These are phyloP conservation scores for Mikania micrantha DNA, from an alignment of 129 eudicot genomes.

Conservation along the genomic window DNA sequence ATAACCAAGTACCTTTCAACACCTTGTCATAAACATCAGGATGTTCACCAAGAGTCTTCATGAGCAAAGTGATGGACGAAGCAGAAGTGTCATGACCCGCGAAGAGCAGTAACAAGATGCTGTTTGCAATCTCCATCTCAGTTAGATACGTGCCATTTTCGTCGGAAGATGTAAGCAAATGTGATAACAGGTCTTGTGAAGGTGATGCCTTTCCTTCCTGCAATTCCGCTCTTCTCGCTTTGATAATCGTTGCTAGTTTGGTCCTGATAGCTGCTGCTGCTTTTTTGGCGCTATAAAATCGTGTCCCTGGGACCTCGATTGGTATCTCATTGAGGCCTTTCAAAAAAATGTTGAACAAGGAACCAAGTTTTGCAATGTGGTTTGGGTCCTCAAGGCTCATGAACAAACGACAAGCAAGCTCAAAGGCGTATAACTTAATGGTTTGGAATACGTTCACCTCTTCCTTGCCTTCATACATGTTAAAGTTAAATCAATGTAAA, in stretches of 20 bases:
- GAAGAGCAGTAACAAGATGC: conserved; percentile 3
- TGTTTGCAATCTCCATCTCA: conserved; percentile 10
- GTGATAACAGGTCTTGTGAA: conserved; percentile 9
- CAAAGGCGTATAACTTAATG: conserved; percentile 2
- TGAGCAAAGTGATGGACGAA: conserved; percentile 7
- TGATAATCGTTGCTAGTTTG: background rate
- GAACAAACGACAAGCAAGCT: conserved; percentile 11
- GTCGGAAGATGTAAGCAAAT: conserved; percentile 2
- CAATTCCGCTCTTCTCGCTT: conserved; percentile 1
- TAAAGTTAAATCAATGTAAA: too few species aligned
- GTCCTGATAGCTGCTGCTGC: conserved; percentile 2
- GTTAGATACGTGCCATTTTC: conserved; percentile 1
- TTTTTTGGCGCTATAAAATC: background rate
- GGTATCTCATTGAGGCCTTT: conserved; percentile 15
- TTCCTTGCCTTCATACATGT: background rate
- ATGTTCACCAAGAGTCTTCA: conserved; percentile 10
- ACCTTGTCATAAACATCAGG: conserved; percentile 22
- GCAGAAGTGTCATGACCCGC: too few species aligned
- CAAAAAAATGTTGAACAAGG: too few species aligned
- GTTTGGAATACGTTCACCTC: conserved; percentile 2
- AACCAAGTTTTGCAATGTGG: background rate
- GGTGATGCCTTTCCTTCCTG: background rate
- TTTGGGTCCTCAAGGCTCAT: conserved; percentile 15
- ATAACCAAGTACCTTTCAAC: conserved; percentile 8
- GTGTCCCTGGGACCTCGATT: conserved; percentile 16